Evolutionary conservation across 306 rosid species (phyloP), one percentile per base, ranked within the genome.

Genomic region (Castanospermum australe): DNA sequence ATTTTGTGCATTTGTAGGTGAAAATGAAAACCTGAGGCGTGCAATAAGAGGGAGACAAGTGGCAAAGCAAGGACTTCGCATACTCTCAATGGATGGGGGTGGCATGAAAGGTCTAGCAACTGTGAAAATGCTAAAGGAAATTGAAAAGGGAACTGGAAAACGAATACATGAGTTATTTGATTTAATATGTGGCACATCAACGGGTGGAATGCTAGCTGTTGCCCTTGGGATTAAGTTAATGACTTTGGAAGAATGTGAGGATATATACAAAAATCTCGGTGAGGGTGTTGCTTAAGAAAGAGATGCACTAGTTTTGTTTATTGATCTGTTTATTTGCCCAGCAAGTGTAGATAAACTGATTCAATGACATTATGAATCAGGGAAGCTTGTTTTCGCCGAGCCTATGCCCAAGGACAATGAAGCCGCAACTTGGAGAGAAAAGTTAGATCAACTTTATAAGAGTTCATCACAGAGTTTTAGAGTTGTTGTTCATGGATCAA

Each of bases 91-190:
- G 97, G 98, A 94, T 78, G 98, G 98, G 67, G 98, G 98, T 78
- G 98, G 98, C 75, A 94, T 94, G 98, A 94, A 92, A 87, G 98
- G 98, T 83, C 86, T 94, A 78, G 94, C 97, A 80, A 91, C 98
- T 28, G 97, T 94, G 67, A 90, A 88, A 79, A 94, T 94, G 83
- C 93, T 94, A 66, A 94, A 88, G 88, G 97, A 93, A 85, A 94
- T 94, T 83, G 98, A 94, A 81, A 92, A 91, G 78, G 94, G 97
- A 62, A 87, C 97, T 44, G 98, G 98, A 89, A 94, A 91, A 78
- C 89, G 65, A 77, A 94, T 94, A 88, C 88, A 94, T 66, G 98
- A 94, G 80, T 79, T 92, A 86, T 94, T 94, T 86, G 98, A 94
- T 85, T 96, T 94, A 76, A 89, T 94, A 83, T 94, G 98, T 5